These are phyloP conservation scores for Hirschfeldia incana DNA, from an alignment of 345 rosid species.

Conservation along the genomic window DNA sequence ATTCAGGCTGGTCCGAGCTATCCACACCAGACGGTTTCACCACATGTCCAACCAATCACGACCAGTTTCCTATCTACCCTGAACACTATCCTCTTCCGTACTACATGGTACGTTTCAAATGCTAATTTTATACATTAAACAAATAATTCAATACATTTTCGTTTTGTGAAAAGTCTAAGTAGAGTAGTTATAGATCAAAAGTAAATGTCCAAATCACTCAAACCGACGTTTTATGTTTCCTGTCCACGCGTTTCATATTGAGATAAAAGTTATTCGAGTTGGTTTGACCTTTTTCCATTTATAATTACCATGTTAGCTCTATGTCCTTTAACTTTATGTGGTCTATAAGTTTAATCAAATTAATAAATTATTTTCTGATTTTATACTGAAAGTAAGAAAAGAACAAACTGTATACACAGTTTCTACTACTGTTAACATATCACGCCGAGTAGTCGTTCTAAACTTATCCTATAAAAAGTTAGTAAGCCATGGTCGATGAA, in stretches of 20 bases:
- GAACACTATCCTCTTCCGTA: constrained; percentile 42
- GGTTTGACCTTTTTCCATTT: constrained; percentile 19
- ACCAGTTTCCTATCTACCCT: constrained; percentile 38
- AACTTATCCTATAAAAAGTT: constrained; percentile 8
- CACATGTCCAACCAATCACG: constrained; percentile 38
- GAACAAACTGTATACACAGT: neutral
- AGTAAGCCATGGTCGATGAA: neutral
- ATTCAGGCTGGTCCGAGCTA: constrained; percentile 55
- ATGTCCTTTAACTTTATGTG: neutral
- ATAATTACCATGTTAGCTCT: neutral
- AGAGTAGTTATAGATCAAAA: constrained; percentile 12
- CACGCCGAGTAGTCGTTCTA: constrained; percentile 27
- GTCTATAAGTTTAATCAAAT: neutral
- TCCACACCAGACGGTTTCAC: constrained; percentile 65
- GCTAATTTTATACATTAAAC: neutral
- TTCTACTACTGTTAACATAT: constrained; percentile 18
- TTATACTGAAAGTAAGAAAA: neutral
- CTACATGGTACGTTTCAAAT: constrained; percentile 48
- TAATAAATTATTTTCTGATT: neutral
- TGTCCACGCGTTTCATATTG: neutral
- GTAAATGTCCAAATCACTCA: constrained; percentile 1
- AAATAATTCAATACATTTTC: neutral
- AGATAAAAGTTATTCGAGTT: constrained; percentile 12
- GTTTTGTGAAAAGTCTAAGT: neutral
- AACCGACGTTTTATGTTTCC: constrained; percentile 21